A percentile compares a stretch with the other conserved stretches of the same genome.
phyloP scores from a whole-genome alignment of 257 asterid species.

The Misopates orontium region DNA sequence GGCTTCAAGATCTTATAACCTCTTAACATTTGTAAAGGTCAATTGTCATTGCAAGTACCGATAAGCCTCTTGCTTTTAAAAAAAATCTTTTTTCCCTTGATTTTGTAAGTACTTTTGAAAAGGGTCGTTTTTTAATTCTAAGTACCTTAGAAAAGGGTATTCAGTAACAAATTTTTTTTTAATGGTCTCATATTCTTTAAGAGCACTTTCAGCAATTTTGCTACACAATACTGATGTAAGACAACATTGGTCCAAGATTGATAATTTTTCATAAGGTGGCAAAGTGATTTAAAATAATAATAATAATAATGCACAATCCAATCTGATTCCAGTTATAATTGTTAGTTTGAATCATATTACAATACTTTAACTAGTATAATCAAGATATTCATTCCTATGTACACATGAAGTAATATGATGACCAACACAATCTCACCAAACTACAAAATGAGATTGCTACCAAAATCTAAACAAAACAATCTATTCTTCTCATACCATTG shows the following conservation, averaged over 20 bases:
- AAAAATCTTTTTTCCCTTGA: not conserved
- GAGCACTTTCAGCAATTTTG: not conserved
- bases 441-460: constrained; percentile 39
- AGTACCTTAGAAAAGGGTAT: not conserved
- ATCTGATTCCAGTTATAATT: too few species aligned
- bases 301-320: too few species aligned
- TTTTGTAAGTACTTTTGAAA: too few species aligned
- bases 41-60: not conserved
- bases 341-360: too few species aligned
- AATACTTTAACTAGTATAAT: too few species aligned
- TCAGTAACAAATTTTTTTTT: not conserved
- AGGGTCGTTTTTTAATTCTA: too few species aligned
- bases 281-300: too few species aligned
- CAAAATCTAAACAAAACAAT: constrained; percentile 11
- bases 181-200: constrained; percentile 7
- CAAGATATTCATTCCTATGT: too few species aligned
- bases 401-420: too few species aligned
- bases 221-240: not conserved
- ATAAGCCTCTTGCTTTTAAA: constrained; percentile 22
- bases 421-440: constrained; percentile 22
- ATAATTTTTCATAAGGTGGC: too few species aligned
- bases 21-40: constrained; percentile 10
- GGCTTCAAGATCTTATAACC: constrained; percentile 5
- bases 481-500: constrained; percentile 4
- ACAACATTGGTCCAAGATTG: not conserved